These are phyloP conservation scores for Flaveria sonorensis DNA, from an alignment of 129 eudicot genomes.

Conservation along the genomic window DNA sequence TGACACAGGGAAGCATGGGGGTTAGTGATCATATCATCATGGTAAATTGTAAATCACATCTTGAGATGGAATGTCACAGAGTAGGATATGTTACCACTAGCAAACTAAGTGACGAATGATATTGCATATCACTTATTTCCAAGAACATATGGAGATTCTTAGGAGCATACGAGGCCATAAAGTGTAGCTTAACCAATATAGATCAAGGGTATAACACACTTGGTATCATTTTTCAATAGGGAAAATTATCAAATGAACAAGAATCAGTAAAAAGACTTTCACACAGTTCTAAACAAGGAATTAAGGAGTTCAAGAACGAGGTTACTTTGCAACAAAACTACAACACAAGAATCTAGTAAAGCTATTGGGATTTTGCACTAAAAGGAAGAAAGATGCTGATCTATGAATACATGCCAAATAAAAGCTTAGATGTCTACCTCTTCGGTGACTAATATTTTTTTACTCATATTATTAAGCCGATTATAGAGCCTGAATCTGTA, in stretches of 20 bases:
- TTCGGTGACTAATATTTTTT: conserved; percentile 36
- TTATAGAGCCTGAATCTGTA: conserved; percentile 6
- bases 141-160: not conserved
- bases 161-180: not conserved
- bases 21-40: not conserved
- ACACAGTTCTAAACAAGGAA: conserved; percentile 46
- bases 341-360: conserved; percentile 49
- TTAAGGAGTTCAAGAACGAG: conserved; percentile 55
- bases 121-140: not conserved
- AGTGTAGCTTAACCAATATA: not conserved
- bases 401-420: conserved; percentile 53
- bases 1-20: too few species aligned
- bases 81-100: not conserved
- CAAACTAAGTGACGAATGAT: not conserved
- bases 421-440: conserved; percentile 55
- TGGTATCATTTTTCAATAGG: not conserved
- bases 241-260: conserved; percentile 39
- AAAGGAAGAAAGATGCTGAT: conserved; percentile 55
- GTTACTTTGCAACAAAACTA: conserved; percentile 50
- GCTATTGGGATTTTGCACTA: conserved; percentile 52
- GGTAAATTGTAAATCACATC: not conserved
- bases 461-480: not conserved
- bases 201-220: not conserved
- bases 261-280: conserved; percentile 57
- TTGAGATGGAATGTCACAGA: not conserved